phyloP scores from a whole-genome alignment of 495 filamentous ascomycete genomes.

The Tetracladium marchalianum region DNA sequence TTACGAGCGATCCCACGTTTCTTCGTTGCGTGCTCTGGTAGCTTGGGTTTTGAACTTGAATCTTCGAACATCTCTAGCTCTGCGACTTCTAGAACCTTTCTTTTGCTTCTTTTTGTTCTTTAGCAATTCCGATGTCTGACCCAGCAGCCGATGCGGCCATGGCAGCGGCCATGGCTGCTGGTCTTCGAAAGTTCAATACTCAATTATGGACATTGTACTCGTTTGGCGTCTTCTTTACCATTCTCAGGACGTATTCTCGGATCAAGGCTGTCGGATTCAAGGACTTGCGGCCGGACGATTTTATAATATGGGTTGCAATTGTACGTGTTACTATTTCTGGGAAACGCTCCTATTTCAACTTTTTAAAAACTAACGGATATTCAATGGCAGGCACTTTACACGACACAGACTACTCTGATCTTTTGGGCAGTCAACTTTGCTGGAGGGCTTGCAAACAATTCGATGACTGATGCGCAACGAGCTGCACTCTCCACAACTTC shows the following conservation, averaged over 20 bases:
- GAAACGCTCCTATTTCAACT: background rate
- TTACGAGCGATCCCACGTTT: no score
- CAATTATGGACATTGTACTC: constrained; percentile 37
- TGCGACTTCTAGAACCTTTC: background rate
- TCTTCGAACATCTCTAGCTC: no score
- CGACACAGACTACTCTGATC: constrained; percentile 26
- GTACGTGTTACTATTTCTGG: constrained; percentile 19
- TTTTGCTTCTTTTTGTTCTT: background rate
- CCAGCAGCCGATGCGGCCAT: constrained; percentile 21
- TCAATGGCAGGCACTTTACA: constrained; percentile 24
- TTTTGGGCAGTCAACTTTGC: constrained; percentile 33
- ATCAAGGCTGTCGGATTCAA: constrained; percentile 26
- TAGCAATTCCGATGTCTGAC: constrained; percentile 7
- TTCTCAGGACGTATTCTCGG: constrained; percentile 27
- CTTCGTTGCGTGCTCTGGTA: no score
- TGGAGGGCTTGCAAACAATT: constrained; percentile 49
- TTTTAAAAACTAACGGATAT: background rate
- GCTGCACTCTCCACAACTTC: constrained; percentile 31
- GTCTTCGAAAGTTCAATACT: constrained; percentile 26
- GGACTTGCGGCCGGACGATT: constrained; percentile 28
- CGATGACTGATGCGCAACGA: constrained; percentile 46
- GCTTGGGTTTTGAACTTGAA: no score
- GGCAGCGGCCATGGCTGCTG: constrained; percentile 22
- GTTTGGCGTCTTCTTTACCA: constrained; percentile 25
- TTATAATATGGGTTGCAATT: constrained; percentile 29